Base-by-base conservation (phyloP, 78 protist genomes). In the Planoprotostelium fungivorum region DNA sequence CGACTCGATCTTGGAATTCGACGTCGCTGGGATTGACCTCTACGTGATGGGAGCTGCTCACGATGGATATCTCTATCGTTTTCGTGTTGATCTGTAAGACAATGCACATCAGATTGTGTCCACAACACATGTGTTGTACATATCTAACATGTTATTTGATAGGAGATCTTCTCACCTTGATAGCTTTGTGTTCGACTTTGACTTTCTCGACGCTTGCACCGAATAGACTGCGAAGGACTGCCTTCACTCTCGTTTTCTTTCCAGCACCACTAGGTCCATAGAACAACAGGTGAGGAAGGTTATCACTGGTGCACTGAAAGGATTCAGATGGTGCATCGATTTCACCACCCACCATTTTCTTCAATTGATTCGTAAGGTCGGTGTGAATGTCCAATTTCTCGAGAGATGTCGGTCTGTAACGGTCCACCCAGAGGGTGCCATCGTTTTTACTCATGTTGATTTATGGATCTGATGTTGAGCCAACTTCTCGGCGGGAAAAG, bases 231-330 rank as follows among this genome's bases (percentile, higher is more conserved):
- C 97, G 92, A 0, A 99, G 92, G 1, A 98, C 86, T 34, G 97
- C 96, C 94, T 95, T 88, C 28, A 98, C 90, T 31, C 98, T 90
- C 29, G 99, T 99, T 87, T 97, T 97, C 94, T 98, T 98, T 16
- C 99, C 99, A 0, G 99, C 97, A 38, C 99, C 99, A 0, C 96
- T 34, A 23, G 99, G 99, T 0, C 99, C 99, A 91, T 97, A 97
- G 37, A 99, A 84, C 29, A 99, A 88, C 63, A 98, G 34, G 88
- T 99, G 99, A 0, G 99, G 99, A 31, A 98, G 90, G 87, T 99
- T 98, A 28, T 94, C 94, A 38, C 87, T 86, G 73, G 29, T 88
- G 37, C 87, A 86, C 90, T 89, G 23, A 1, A 31, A 90, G 35
- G 1, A 0, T 38, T 0, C 35, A 5, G 28, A 36, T 35, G 1